phyloP scores from a whole-genome alignment of 2,329 filamentous ascomycete species.

The Nemania diffusa region DNA sequence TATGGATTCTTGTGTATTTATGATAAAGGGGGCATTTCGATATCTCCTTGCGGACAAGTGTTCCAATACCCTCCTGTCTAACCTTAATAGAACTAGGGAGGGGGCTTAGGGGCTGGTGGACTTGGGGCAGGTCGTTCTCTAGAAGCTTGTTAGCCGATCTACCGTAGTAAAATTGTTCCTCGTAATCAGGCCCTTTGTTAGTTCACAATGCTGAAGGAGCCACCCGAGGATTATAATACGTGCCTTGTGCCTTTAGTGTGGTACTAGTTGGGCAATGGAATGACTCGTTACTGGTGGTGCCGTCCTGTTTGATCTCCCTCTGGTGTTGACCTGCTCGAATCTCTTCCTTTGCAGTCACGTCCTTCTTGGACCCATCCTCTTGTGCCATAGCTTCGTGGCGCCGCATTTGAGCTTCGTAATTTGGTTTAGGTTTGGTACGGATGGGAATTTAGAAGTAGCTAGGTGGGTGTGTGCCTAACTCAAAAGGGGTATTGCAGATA shows the following conservation, averaged over 20 bases:
- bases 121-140: background rate
- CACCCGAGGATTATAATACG: background rate
- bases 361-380: background rate
- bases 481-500: too few relatives aligned
- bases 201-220: background rate
- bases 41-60: conserved; percentile 10
- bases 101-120: background rate
- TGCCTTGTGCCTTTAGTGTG: background rate
- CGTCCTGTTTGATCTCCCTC: background rate
- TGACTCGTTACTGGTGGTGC: background rate
- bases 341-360: background rate
- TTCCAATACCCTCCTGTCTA: conserved; percentile 4
- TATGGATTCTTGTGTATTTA: conserved; percentile 17
- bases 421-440: too few relatives aligned
- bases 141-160: background rate
- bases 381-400: too few relatives aligned
- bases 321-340: background rate
- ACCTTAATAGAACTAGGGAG: conserved; percentile 8
- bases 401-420: too few relatives aligned
- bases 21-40: conserved; percentile 1
- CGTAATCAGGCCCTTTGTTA: background rate
- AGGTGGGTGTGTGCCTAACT: too few relatives aligned
- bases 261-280: background rate
- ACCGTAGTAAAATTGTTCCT: background rate
- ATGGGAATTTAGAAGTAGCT: too few relatives aligned